Base-by-base conservation (phyloP, 768 basidiomycete genomes). In the Russula compacta region DNA sequence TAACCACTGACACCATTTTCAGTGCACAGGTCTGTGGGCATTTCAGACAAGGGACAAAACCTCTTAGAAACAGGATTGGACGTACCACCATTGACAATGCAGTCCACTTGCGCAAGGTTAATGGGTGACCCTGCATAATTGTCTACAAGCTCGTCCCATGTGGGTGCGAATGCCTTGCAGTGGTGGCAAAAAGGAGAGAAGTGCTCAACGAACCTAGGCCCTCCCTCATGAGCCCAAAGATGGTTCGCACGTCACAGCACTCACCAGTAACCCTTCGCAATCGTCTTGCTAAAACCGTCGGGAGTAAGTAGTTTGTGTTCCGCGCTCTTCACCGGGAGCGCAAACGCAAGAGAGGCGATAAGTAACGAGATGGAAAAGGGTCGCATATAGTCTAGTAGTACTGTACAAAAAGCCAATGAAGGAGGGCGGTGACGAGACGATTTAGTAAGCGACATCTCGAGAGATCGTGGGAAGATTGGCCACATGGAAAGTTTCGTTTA, bases 171-270 rank as follows among this genome's bases (percentile, higher is more conserved):
- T 0, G 74, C 70, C 36, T 79, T 77, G 72, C 93, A 97, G 69
- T 95, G 93, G 4, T 72, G 70, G 67, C 94, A 97, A 68, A 85
- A 86, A 0, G 94, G 94, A 1, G 90, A 93, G 70, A 83, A 97
- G 71, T 89, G 87, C 67, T 95, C 92, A 52, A 95, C 76, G 60
- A 95, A 84, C 84, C 84, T 79, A 63, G n/a, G 17, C 35, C 11
- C 24, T 44, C 43, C 39, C 10, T 19, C 36, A 33, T 55, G 32
- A 60, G 36, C n/a, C 24, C 19, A 19, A 51, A 39, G 35, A 29
- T 35, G 17, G 40, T n/a, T 24, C 32, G 32, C 12, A 44, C 57
- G 19, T 40, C n/a, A 42, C 14, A n/a, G 57, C n/a, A 67, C 76
- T 6, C 49, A 80, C 86, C 86, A 89, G 4, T 83, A 74, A n/a